Conservation (phyloP, 2,329 filamentous ascomycete genomes). For the Fusarium pininemorale region DNA sequence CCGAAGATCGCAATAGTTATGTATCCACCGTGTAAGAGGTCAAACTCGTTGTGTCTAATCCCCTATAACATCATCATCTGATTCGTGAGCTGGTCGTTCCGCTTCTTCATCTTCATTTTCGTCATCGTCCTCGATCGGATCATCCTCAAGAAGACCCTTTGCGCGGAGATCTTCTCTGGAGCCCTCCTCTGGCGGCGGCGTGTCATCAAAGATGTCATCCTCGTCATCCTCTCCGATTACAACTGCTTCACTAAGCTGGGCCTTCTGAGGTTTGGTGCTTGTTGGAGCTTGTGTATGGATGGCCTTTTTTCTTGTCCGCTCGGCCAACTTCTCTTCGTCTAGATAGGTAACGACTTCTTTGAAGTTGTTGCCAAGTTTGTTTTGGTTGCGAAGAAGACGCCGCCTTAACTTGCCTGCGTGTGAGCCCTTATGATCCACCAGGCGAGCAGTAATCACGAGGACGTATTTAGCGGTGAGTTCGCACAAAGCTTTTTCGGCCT, state of each 20-base stretch:
- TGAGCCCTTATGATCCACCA: conserved; percentile 72
- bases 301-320: conserved; percentile 54
- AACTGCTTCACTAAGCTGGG: conserved; percentile 55
- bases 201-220: conserved; percentile 57
- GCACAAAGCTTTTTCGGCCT: conserved; percentile 87
- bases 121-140: conserved; percentile 51
- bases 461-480: conserved; percentile 87
- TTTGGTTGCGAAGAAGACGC: conserved; percentile 80
- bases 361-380: conserved; percentile 84
- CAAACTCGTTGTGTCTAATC: conserved; percentile 47
- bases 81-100: conserved; percentile 48
- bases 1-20: conserved; percentile 22
- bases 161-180: conserved; percentile 66
- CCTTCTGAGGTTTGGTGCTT: conserved; percentile 47
- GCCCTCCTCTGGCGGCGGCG: conserved; percentile 65
- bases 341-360: conserved; percentile 84
- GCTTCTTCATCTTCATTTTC: conserved; percentile 46
- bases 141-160: conserved; percentile 64
- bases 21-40: conserved; percentile 12
- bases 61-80: conserved; percentile 57
- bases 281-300: conserved; percentile 29
- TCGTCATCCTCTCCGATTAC: conserved; percentile 52
- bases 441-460: conserved; percentile 77
- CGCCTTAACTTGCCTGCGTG: conserved; percentile 72
- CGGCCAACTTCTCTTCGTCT: conserved; percentile 70